These are phyloP conservation scores for Flaveria brownii DNA, from an alignment of 129 eudicot genomes.

Conservation along the genomic window DNA sequence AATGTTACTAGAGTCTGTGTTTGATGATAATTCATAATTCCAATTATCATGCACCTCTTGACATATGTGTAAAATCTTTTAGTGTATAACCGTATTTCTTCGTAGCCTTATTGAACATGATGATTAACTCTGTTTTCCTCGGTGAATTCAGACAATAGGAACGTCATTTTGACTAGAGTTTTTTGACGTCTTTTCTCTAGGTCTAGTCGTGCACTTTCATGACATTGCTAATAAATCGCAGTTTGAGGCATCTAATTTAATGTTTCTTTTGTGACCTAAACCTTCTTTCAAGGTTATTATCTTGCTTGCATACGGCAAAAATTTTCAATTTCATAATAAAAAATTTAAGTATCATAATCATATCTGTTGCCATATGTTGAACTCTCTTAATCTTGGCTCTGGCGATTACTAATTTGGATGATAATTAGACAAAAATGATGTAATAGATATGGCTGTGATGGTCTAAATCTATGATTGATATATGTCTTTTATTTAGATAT, in stretches of 20 bases:
- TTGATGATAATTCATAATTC: background rate
- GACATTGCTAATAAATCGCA: background rate
- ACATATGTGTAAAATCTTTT: background rate
- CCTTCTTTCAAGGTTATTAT: slow-evolving; percentile 16
- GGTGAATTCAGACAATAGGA: background rate
- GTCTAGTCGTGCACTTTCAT: background rate
- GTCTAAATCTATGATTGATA: background rate
- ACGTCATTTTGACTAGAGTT: background rate
- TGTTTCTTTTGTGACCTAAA: background rate
- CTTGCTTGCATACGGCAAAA: background rate
- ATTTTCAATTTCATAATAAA: background rate
- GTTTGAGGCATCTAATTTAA: background rate
- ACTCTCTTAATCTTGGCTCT: background rate
- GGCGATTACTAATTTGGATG: background rate
- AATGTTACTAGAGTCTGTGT: background rate
- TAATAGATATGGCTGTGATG: slow-evolving; percentile 1
- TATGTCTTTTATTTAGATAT: background rate
- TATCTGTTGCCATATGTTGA: background rate
- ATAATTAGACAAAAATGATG: slow-evolving; percentile 1
- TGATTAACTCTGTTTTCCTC: background rate
- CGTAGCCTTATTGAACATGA: slow-evolving; percentile 10
- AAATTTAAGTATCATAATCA: background rate
- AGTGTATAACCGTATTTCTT: slow-evolving; percentile 14
- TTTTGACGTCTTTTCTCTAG: slow-evolving; percentile 3
- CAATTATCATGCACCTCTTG: background rate